Evolutionary conservation across 164 flowering plant genomes (phyloP).

Genomic region (Buxus sempervirens): DNA sequence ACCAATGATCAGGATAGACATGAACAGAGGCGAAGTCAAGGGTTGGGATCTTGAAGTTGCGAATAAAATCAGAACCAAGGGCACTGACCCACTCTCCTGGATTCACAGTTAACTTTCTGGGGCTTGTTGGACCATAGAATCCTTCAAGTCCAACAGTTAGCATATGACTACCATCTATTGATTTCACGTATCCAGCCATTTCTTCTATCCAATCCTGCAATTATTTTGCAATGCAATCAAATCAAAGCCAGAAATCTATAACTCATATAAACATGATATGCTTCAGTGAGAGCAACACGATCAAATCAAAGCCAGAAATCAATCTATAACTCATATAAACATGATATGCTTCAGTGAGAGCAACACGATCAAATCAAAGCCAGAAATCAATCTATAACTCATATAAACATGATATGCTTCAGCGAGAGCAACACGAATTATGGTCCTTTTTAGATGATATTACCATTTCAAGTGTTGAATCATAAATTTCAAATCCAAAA

Average conservation of each 20-base stretch:
- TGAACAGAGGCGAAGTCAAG: constrained; percentile 91
- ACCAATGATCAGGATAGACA: constrained; percentile 89
- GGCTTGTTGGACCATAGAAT: constrained; percentile 74
- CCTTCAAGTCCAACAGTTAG: constrained; percentile 86
- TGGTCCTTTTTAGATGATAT: not conserved
- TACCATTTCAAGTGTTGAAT: not conserved
- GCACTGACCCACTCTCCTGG: constrained; percentile 72
- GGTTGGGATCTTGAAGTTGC: constrained; percentile 51
- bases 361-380: constrained; percentile 14
- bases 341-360: too few species aligned
- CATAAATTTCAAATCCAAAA: not conserved
- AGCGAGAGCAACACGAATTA: constrained; percentile 5
- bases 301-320: constrained; percentile 13
- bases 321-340: too few species aligned
- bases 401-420: too few species aligned
- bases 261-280: too few species aligned
- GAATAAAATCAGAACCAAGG: constrained; percentile 80
- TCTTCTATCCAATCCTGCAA: constrained; percentile 91
- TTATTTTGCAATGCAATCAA: constrained; percentile 14
- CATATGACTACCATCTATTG: constrained; percentile 76
- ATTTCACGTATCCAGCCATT: constrained; percentile 76
- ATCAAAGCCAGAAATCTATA: constrained; percentile 17
- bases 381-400: too few species aligned
- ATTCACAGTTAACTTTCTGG: constrained; percentile 53
- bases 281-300: too few species aligned